Evolutionary conservation across 2,329 filamentous ascomycete species (phyloP), one percentile per base, ranked within the genome.

Genomic region (Xylaria polymorpha): DNA sequence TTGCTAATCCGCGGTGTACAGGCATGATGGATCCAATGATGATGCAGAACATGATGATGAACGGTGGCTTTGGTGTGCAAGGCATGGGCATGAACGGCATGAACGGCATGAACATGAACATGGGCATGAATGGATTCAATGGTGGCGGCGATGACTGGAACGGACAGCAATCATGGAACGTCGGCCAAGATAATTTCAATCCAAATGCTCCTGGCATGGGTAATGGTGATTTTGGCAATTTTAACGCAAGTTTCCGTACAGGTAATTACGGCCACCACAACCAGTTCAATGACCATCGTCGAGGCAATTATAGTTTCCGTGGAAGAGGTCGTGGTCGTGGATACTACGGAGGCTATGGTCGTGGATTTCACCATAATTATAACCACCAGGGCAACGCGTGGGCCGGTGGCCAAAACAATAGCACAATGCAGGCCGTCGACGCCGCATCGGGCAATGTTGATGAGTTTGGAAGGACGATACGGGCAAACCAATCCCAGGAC

Each of bases 101-200:
- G 86, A 87, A 85, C 80, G 82, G 82, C 82, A 92, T 93, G 90
- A 91, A 88, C 86, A 91, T 92, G 89, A 91, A 88, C 81, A 93
- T 95, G 92, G 87, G 88, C 80, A 88, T 92, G 89, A 84, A 77
- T 78, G 88, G 90, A 79, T 90, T 89, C 83, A 88, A 88, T 83
- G 88, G 88, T 82, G 87, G 87, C 80, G 86, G 91, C 88, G 89
- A 90, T 88, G 91, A 90, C 85, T 93, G 91, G 91, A 92, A 91
- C 86, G 87, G 87, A 85, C 91, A 91, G 84, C 90, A 92, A 85
- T 89, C 90, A 86, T 94, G 91, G 91, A 92, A 91, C 90, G 88
- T 89, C 86, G 88, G 89, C 86, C 91, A 92, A 91, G 91, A 93
- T 93, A 94, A 93, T 91, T 93, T 89, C 90, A 94, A 90, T 90